A percentile compares a stretch with the other conserved stretches of the same genome.
Conservation (phyloP, 1,139 yeast genomes). For the Candida sanyaensis region DNA sequence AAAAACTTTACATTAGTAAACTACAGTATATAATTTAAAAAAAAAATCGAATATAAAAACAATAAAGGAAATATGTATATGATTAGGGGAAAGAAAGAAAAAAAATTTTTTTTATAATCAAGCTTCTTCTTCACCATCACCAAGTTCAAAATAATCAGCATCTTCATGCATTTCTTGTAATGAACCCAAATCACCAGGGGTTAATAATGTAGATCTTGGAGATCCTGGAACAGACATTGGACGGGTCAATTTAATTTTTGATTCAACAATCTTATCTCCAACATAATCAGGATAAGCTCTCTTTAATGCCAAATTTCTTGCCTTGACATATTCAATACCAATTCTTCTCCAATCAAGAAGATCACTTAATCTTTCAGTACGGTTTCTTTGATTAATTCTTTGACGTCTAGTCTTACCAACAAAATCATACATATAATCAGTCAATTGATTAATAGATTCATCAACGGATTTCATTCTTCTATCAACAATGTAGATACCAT, state of each 20-base stretch:
- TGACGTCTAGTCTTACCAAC: constrained; percentile 90
- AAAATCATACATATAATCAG: constrained; percentile 88
- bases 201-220: constrained; percentile 73
- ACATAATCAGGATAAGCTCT: constrained; percentile 93
- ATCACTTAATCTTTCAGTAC: constrained; percentile 93
- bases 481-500: constrained; percentile 96
- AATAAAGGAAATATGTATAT: background rate
- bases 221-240: constrained; percentile 97
- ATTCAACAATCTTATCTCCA: constrained; percentile 62
- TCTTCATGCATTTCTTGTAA: constrained; percentile 75
- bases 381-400: constrained; percentile 95
- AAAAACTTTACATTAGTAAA: constrained; percentile 1
- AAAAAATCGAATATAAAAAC: background rate
- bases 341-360: constrained; percentile 95
- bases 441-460: constrained; percentile 89
- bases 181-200: constrained; percentile 98
- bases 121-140: constrained; percentile 46
- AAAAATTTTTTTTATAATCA: background rate
- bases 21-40: constrained; percentile 2
- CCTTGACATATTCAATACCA: constrained; percentile 96
- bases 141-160: constrained; percentile 81
- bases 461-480: constrained; percentile 92
- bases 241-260: constrained; percentile 74
- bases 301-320: constrained; percentile 86
- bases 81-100: no score